These are phyloP conservation scores for Choiromyces venosus DNA, from an alignment of 495 filamentous ascomycete genomes.

Conservation along the genomic window DNA sequence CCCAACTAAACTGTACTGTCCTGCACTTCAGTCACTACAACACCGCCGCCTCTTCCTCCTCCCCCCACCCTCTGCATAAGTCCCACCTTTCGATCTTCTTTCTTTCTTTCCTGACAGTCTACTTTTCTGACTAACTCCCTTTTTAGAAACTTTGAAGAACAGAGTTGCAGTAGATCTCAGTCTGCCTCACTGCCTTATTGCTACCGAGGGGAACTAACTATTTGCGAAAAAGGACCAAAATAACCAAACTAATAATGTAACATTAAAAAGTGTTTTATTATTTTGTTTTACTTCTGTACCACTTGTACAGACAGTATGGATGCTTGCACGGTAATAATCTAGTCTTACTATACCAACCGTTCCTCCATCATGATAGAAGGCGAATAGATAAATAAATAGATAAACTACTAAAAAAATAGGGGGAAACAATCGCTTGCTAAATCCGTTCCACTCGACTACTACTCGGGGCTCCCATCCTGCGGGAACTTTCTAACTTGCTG, in stretches of 20 bases:
- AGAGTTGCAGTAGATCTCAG: neutral
- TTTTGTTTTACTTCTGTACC: neutral
- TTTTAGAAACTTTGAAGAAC: neutral
- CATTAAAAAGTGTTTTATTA: neutral
- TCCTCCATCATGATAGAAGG: neutral
- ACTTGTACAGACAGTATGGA: neutral
- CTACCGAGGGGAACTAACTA: neutral
- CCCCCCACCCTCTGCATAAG: neutral
- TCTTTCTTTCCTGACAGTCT: neutral
- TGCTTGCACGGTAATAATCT: neutral
- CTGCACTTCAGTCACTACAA: too few species aligned
- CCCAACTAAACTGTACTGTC: neutral
- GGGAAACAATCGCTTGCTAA: neutral
- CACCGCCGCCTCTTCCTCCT: neutral
- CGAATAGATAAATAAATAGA: neutral
- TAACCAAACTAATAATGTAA: neutral
- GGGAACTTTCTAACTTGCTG: constrained; percentile 18
- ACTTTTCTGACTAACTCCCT: neutral
- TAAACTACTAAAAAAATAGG: neutral
- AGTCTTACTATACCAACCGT: neutral
- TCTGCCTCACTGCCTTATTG: neutral
- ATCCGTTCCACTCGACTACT: neutral
- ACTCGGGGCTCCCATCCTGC: neutral
- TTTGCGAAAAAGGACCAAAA: neutral
- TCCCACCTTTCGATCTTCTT: neutral